phyloP scores from a whole-genome alignment of 441 rosid genomes.

The Pelargonium myrrhifolium region DNA sequence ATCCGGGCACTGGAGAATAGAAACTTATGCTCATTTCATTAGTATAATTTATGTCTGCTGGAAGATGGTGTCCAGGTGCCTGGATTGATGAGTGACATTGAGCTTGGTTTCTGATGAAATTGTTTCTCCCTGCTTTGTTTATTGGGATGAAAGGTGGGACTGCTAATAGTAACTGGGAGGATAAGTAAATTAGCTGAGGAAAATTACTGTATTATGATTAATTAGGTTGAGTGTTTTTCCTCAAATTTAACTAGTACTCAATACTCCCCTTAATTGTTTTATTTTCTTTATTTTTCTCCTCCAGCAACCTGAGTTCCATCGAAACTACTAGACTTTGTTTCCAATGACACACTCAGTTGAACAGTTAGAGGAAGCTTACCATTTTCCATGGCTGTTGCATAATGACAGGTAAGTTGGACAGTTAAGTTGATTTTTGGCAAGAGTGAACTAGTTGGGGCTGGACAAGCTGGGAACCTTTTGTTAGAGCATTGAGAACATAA shows the following conservation, averaged over 20 bases:
- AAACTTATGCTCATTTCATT: not conserved
- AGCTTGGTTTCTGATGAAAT: not conserved
- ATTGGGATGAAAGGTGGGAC: not conserved
- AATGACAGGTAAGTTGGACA: slow-evolving; percentile 15
- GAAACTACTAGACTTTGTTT: not conserved
- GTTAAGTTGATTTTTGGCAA: slow-evolving; percentile 35
- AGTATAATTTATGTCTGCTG: not conserved
- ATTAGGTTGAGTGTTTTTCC: not conserved
- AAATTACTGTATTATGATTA: not conserved
- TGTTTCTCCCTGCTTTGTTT: not conserved
- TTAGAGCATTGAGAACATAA: slow-evolving; percentile 34
- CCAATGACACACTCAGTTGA: not conserved
- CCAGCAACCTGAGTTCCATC: not conserved
- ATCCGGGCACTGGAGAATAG: not conserved
- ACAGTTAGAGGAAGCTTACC: not conserved
- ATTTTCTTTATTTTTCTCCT: not conserved
- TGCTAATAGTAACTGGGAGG: not conserved
- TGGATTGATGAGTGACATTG: not conserved
- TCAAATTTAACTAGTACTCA: not conserved
- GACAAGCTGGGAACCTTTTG: slow-evolving; percentile 50
- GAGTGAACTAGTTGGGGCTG: slow-evolving; percentile 36
- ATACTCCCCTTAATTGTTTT: not conserved
- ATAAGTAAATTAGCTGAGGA: not conserved
- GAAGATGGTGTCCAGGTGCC: not conserved
- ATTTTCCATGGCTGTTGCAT: not conserved